These are phyloP conservation scores for Globisporangium canariense DNA, from an alignment of 352 stramenopile genomes.

Conservation along the genomic window DNA sequence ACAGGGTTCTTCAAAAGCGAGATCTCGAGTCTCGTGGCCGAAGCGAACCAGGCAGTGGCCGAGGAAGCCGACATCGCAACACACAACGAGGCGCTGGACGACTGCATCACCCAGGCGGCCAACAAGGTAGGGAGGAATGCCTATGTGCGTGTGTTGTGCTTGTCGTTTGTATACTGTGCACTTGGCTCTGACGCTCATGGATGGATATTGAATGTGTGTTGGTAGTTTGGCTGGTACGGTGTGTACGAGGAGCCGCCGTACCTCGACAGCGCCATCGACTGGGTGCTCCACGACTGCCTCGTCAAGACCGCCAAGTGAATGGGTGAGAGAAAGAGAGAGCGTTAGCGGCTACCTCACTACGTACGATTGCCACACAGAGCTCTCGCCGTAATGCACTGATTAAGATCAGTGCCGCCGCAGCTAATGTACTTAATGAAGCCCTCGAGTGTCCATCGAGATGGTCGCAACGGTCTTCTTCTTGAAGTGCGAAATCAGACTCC, in stretches of 20 bases:
- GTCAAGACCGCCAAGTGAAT: background rate
- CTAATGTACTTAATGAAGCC: no score
- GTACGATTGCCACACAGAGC: no score
- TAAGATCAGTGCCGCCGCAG: no score
- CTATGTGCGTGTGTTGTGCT: background rate
- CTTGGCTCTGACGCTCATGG: background rate
- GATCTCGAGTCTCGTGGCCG: constrained; percentile 22
- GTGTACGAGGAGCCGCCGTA: constrained; percentile 47
- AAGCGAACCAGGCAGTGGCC: constrained; percentile 19
- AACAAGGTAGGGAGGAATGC: constrained; percentile 36
- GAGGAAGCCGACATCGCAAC: constrained; percentile 20
- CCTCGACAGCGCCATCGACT: constrained; percentile 44
- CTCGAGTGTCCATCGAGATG: no score
- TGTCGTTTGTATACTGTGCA: constrained; percentile 9
- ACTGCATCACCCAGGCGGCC: constrained; percentile 40
- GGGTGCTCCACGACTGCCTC: constrained; percentile 40
- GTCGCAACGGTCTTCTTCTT: no score
- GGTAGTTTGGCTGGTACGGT: constrained; percentile 47
- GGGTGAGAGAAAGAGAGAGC: no score
- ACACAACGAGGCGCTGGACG: constrained; percentile 28
- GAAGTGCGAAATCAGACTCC: no score
- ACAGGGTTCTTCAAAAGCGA: constrained; percentile 26
- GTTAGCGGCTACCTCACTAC: no score
- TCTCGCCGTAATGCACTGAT: no score
- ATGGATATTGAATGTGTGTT: constrained; percentile 12